Percentiles rank a stretch among this genome's conserved stretches.
Conservation (phyloP, 2,329 filamentous ascomycete species). For the Phaeosphaeria sp. region DNA sequence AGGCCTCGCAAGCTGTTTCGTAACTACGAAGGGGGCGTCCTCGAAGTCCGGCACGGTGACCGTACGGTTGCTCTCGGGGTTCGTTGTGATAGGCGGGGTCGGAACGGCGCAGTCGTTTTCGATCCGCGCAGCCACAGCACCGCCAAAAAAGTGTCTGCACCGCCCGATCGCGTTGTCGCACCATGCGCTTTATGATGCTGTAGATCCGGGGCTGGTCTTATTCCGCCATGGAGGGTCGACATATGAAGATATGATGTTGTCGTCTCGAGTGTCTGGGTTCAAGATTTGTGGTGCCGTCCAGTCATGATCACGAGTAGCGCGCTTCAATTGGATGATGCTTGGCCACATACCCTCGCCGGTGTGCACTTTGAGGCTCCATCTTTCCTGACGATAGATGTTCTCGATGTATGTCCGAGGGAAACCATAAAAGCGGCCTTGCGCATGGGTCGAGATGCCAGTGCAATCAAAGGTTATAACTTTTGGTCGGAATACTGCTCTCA, state of each 20-base stretch:
- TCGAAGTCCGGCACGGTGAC: not conserved
- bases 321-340: too few relatives aligned
- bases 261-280: too few relatives aligned
- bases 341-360: too few relatives aligned
- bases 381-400: too few relatives aligned
- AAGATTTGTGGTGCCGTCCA: too few relatives aligned
- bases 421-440: not conserved
- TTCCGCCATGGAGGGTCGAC: too few relatives aligned
- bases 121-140: not conserved
- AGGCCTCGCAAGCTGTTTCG: not conserved
- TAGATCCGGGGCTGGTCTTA: too few relatives aligned
- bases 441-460: not conserved
- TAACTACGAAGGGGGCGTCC: not conserved
- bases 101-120: not conserved
- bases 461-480: not conserved
- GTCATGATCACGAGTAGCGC: too few relatives aligned
- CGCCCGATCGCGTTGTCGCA: not conserved
- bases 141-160: not conserved
- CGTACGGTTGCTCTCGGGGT: not conserved
- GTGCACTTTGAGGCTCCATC: too few relatives aligned
- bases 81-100: not conserved
- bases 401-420: not conserved
- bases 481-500: not conserved
- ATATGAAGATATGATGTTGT: too few relatives aligned
- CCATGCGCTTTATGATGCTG: not conserved